A percentile compares a stretch with the other conserved stretches of the same genome.
phyloP scores from a whole-genome alignment of 1,284 basidiomycete species.

The Cerioporus squamosus region DNA sequence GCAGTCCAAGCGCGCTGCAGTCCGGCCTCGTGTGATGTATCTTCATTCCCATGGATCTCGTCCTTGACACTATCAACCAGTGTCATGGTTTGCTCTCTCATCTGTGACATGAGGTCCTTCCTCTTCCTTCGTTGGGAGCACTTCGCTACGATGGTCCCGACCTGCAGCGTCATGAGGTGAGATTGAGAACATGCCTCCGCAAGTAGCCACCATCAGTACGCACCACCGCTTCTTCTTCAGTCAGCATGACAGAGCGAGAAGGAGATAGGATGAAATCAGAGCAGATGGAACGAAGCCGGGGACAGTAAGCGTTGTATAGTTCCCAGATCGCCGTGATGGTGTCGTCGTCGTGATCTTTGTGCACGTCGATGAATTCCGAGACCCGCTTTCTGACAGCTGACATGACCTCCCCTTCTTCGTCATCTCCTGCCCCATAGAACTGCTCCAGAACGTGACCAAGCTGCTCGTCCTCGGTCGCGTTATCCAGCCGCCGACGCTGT shows the following conservation, averaged over 20 bases:
- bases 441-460: constrained; percentile 31
- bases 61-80: constrained; percentile 54
- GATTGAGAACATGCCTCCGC: too few relatives aligned
- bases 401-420: constrained; percentile 26
- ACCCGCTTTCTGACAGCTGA: constrained; percentile 29
- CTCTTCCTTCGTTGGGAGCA: constrained; percentile 59
- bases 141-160: constrained; percentile 67
- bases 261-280: constrained; percentile 50
- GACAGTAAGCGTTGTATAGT: constrained; percentile 50
- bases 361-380: constrained; percentile 29
- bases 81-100: constrained; percentile 56
- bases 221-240: constrained; percentile 61
- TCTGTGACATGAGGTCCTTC: constrained; percentile 52
- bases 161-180: not conserved
- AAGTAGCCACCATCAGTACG: not conserved
- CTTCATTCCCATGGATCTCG: constrained; percentile 51
- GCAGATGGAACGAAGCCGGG: constrained; percentile 54
- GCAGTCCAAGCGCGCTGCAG: constrained; percentile 55
- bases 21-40: constrained; percentile 39
- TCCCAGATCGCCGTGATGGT: constrained; percentile 34
- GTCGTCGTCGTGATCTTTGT: constrained; percentile 23
- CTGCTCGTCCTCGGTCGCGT: constrained; percentile 15
- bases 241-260: constrained; percentile 45
- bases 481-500: constrained; percentile 26
- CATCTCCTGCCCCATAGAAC: constrained; percentile 25